phyloP scores from a whole-genome alignment of 257 asterid genomes.

The Eustoma russellianum region DNA sequence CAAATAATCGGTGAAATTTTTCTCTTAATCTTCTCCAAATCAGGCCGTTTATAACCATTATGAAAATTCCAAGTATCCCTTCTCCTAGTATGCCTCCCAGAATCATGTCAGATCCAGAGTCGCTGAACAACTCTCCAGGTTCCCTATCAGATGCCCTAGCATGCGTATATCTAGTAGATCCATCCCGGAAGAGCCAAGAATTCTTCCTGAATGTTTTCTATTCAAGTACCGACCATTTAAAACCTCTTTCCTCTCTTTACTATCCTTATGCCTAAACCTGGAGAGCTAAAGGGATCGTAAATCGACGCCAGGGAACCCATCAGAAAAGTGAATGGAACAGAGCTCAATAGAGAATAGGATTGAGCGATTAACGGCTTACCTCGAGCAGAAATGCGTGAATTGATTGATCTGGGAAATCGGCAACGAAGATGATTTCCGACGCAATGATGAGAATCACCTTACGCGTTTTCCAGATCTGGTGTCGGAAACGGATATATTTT shows the following conservation, averaged over 20 bases:
- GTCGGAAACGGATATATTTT: too few species aligned
- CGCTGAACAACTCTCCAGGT: conserved; percentile 86
- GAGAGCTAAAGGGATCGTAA: neutral
- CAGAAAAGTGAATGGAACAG: too few species aligned
- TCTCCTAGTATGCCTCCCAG: conserved; percentile 25
- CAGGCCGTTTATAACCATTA: conserved; percentile 26
- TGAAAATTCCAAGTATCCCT: conserved; percentile 25
- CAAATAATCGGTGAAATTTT: conserved; percentile 81
- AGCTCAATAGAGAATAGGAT: too few species aligned
- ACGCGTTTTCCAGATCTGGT: too few species aligned
- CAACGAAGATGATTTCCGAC: too few species aligned
- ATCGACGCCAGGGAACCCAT: too few species aligned
- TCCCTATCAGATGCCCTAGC: conserved; percentile 39
- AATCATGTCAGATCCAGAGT: conserved; percentile 63
- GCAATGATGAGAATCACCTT: too few species aligned
- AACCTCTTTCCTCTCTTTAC: conserved; percentile 36
- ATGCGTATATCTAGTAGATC: conserved; percentile 21
- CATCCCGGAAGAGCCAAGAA: conserved; percentile 22
- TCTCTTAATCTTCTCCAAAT: conserved; percentile 37
- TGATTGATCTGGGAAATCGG: too few species aligned
- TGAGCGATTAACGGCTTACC: too few species aligned
- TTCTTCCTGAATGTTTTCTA: conserved; percentile 41
- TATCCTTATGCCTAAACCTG: conserved; percentile 49
- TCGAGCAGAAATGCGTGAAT: too few species aligned
- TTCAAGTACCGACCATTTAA: conserved; percentile 36